Percentiles rank a stretch among this genome's conserved stretches.
Conservation (phyloP, 2,329 filamentous ascomycete genomes). For the Neocucurbitaria cava region DNA sequence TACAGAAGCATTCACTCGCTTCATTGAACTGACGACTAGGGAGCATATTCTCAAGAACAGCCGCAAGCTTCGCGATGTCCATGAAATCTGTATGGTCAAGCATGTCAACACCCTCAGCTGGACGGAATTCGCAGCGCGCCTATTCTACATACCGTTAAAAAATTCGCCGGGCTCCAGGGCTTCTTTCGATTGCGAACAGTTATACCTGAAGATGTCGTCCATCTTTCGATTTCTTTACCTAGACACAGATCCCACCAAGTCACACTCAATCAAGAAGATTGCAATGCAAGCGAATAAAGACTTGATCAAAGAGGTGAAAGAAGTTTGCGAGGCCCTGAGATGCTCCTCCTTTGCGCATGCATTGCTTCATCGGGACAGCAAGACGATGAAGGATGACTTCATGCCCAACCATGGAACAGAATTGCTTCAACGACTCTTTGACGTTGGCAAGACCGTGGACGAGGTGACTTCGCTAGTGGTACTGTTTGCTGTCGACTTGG, state of each 20-base stretch:
- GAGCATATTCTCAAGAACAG: slow-evolving; percentile 39
- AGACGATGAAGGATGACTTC: slow-evolving; percentile 1
- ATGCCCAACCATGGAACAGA: slow-evolving; percentile 6
- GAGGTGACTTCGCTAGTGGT: slow-evolving; percentile 12
- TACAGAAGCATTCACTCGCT: slow-evolving; percentile 22
- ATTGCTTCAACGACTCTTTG: slow-evolving; percentile 11
- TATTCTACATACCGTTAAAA: slow-evolving; percentile 38
- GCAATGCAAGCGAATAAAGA: slow-evolving; percentile 6
- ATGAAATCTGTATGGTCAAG: slow-evolving; percentile 40
- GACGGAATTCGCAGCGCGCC: slow-evolving; percentile 34
- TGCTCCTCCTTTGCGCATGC: slow-evolving; percentile 1
- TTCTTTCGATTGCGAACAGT: slow-evolving; percentile 26
- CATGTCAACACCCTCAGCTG: slow-evolving; percentile 40
- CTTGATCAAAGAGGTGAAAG: slow-evolving; percentile 3
- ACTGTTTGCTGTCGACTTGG: slow-evolving; percentile 5
- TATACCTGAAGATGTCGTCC: slow-evolving; percentile 33
- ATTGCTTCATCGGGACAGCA: background rate
- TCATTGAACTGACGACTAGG: slow-evolving; percentile 27
- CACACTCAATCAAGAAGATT: slow-evolving; percentile 17
- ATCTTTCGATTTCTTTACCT: slow-evolving; percentile 41
- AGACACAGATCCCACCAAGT: slow-evolving; percentile 32
- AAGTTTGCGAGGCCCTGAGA: slow-evolving; percentile 5
- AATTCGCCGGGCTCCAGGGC: slow-evolving; percentile 18
- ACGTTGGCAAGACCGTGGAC: slow-evolving; percentile 12
- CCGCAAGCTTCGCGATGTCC: slow-evolving; percentile 36